Base-by-base conservation (phyloP, 371 early-diverging fungal genomes). In the Modicella reniformis region DNA sequence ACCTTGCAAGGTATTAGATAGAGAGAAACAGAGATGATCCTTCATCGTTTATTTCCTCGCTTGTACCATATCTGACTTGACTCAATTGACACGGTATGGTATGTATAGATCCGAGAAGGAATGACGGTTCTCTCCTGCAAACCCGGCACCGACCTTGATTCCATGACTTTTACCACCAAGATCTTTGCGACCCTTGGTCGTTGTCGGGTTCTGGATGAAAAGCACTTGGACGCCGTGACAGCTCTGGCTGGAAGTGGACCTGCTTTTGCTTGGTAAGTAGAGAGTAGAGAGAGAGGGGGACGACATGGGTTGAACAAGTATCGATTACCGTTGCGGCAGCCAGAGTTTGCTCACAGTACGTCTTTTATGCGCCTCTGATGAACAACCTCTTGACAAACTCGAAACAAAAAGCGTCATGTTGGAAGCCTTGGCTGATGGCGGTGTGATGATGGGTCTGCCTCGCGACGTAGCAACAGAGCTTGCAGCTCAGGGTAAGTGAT, bases 341-440 rank as follows among this genome's bases (percentile, higher is more conserved):
- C 6, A 48, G 48, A 48, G 48, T n/a, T n/a, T n/a, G n/a, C n/a
- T n/a, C n/a, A n/a, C n/a, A n/a, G n/a, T n/a, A n/a, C n/a, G n/a
- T n/a, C n/a, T n/a, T n/a, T n/a, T n/a, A n/a, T n/a, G n/a, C n/a
- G n/a, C n/a, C n/a, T n/a, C n/a, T n/a, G n/a, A n/a, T n/a, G n/a
- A n/a, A n/a, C n/a, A n/a, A n/a, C n/a, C n/a, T n/a, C n/a, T n/a
- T n/a, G n/a, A n/a, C n/a, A n/a, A n/a, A n/a, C n/a, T n/a, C n/a
- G n/a, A n/a, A n/a, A n/a, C n/a, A n/a, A n/a, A n/a, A n/a, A 84
- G 85, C 53, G 85, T 85, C 1, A 80, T 86, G 65, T 64, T 86
- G n/a, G 86, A 86, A 44, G 83, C 86, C 0, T 52, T 86, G 26
- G 85, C 86, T 21, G 86, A 86, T 72, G 86, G 86, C 23, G 86